phyloP scores from a whole-genome alignment of 2,329 filamentous ascomycete species.

The Paraphaeosphaeria minitans region DNA sequence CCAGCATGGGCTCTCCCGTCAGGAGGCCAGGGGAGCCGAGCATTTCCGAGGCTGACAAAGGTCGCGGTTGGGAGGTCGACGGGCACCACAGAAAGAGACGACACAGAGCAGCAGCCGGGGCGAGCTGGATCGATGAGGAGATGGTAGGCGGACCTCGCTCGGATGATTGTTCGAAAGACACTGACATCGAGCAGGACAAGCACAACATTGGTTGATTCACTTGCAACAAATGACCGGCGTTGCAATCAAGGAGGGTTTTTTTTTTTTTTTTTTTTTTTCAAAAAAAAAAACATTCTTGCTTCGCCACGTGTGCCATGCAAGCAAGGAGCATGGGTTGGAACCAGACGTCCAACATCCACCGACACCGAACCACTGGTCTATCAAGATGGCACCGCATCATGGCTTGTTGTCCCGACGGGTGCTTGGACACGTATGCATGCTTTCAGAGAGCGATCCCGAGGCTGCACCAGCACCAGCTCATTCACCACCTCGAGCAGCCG shows the following conservation, averaged over 20 bases:
- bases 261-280: too few species aligned
- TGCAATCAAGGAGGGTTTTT: not conserved
- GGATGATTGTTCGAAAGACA: not conserved
- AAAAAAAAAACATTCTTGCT: too few species aligned
- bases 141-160: slow-evolving; percentile 22
- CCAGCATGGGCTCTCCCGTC: slow-evolving; percentile 4
- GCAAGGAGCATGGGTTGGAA: not conserved
- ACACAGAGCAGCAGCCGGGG: slow-evolving; percentile 13
- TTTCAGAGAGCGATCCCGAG: not conserved
- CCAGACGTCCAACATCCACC: not conserved
- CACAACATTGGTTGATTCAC: slow-evolving; percentile 35
- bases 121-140: slow-evolving; percentile 43
- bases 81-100: slow-evolving; percentile 30
- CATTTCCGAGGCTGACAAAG: slow-evolving; percentile 21
- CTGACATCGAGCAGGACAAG: slow-evolving; percentile 22
- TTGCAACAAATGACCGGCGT: not conserved
- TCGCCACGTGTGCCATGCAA: too few species aligned
- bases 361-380: not conserved
- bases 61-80: slow-evolving; percentile 17
- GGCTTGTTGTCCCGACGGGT: not conserved
- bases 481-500: not conserved
- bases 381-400: not conserved
- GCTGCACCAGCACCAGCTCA: not conserved
- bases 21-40: not conserved
- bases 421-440: not conserved